phyloP scores from a whole-genome alignment of 1,139 yeast species.

The Geotrichum cucujoidarum region DNA sequence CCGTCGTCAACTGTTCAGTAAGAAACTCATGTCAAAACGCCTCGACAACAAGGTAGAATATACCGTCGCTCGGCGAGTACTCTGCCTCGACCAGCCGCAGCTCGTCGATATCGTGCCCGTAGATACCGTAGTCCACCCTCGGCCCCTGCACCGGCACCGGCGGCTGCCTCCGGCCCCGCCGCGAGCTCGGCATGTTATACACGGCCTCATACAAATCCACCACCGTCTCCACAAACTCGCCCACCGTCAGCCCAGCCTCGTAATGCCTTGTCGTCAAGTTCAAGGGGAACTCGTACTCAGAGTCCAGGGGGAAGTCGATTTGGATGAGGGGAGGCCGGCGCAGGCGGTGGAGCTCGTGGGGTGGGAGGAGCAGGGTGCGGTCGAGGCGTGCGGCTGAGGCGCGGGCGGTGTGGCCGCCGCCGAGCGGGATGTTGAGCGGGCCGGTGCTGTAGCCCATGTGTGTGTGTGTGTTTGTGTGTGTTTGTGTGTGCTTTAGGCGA shows the following conservation, averaged over 20 bases:
- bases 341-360: neutral
- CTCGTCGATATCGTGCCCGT: conserved; percentile 6
- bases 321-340: conserved; percentile 2
- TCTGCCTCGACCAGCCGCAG: conserved; percentile 6
- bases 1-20: no score
- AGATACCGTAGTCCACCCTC: conserved; percentile 4
- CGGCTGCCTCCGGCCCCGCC: neutral
- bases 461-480: neutral
- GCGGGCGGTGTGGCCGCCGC: neutral
- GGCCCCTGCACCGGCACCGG: neutral
- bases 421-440: conserved; percentile 3
- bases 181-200: neutral
- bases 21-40: no score
- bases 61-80: conserved; percentile 5
- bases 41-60: conserved; percentile 2
- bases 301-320: conserved; percentile 7
- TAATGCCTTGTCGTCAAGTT: neutral
- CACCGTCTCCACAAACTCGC: conserved; percentile 6
- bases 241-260: neutral
- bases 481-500: neutral
- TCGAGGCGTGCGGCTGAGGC: neutral
- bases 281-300: conserved; percentile 4
- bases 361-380: neutral
- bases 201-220: conserved; percentile 4
- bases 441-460: conserved; percentile 5